phyloP scores from a whole-genome alignment of 768 basidiomycete genomes.

The Daedalea quercina region DNA sequence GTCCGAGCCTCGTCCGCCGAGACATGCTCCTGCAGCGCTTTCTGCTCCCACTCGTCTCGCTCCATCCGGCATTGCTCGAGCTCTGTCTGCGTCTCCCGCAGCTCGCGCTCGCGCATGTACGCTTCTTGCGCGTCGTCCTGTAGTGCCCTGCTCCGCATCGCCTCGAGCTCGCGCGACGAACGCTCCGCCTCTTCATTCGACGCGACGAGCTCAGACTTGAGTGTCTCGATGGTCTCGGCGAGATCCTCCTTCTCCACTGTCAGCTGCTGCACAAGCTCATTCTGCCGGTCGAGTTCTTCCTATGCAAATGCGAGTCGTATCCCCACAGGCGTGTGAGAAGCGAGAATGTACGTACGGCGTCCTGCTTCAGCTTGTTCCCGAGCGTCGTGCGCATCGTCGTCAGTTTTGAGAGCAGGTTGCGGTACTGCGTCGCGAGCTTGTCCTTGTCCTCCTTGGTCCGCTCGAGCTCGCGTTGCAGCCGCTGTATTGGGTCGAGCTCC shows the following conservation, averaged over 20 bases:
- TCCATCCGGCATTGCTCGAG: conserved; percentile 83
- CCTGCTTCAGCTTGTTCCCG: conserved; percentile 91
- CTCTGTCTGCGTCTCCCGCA: conserved; percentile 79
- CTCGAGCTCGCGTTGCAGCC: conserved; percentile 70
- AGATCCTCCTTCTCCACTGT: conserved; percentile 75
- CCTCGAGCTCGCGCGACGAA: conserved; percentile 61
- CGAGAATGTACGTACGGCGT: conserved; percentile 61
- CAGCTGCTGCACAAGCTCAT: conserved; percentile 75
- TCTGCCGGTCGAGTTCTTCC: conserved; percentile 97
- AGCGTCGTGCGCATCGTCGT: conserved; percentile 91
- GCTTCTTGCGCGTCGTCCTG: conserved; percentile 69
- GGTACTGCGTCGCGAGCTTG: conserved; percentile 77
- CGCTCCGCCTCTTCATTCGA: conserved; percentile 74
- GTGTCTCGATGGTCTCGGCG: conserved; percentile 60
- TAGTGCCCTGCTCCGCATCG: conserved; percentile 54
- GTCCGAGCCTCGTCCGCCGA: conserved; percentile 63
- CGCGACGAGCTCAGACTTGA: conserved; percentile 72
- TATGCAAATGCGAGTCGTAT: conserved; percentile 29
- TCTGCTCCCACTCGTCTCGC: conserved; percentile 64
- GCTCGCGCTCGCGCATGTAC: conserved; percentile 64
- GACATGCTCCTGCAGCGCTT: conserved; percentile 59
- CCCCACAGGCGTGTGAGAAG: not conserved
- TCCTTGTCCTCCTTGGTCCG: conserved; percentile 83
- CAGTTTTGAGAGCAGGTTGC: conserved; percentile 78
- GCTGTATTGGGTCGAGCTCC: conserved; percentile 42